Conservation (phyloP, 139 green algal species). For the Coccomyxa sp. region DNA sequence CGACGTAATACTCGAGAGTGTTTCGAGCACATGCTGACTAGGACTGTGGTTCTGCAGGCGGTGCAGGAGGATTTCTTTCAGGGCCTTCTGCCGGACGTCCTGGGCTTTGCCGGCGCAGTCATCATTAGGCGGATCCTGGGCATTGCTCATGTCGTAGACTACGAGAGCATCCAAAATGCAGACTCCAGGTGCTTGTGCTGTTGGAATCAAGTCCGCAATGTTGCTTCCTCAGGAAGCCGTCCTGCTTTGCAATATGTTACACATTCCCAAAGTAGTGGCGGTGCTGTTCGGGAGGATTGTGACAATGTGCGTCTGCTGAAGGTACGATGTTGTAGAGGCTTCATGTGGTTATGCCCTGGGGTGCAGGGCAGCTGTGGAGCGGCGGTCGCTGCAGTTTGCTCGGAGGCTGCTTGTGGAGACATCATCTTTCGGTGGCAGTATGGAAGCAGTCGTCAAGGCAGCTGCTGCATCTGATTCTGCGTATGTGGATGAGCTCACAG, state of each 20-base stretch:
- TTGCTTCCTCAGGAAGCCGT: background rate
- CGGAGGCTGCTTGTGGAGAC: constrained; percentile 49
- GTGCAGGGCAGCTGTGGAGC: constrained; percentile 72
- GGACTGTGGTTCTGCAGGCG: constrained; percentile 13
- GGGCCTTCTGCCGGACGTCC: constrained; percentile 64
- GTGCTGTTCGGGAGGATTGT: background rate
- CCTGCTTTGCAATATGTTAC: background rate
- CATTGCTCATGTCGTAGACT: constrained; percentile 91
- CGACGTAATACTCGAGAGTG: no score
- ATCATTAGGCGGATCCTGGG: constrained; percentile 85
- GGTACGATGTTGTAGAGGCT: background rate
- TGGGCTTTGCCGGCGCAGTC: constrained; percentile 58
- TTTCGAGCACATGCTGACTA: no score
- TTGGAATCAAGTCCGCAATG: background rate
- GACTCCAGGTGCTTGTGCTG: constrained; percentile 4
- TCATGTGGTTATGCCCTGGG: background rate
- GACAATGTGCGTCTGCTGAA: background rate
- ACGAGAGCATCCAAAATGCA: constrained; percentile 78
- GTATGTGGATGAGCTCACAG: constrained; percentile 1
- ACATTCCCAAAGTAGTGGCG: background rate
- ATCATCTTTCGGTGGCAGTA: constrained; percentile 6
- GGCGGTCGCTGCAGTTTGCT: constrained; percentile 69
- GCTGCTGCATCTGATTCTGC: background rate
- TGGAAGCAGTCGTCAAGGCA: constrained; percentile 18
- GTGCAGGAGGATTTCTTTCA: constrained; percentile 72